A percentile compares a stretch with the other conserved stretches of the same genome.
Conservation (phyloP, 176 grass and related monocot genomes). For the Hordeum vulgare region DNA sequence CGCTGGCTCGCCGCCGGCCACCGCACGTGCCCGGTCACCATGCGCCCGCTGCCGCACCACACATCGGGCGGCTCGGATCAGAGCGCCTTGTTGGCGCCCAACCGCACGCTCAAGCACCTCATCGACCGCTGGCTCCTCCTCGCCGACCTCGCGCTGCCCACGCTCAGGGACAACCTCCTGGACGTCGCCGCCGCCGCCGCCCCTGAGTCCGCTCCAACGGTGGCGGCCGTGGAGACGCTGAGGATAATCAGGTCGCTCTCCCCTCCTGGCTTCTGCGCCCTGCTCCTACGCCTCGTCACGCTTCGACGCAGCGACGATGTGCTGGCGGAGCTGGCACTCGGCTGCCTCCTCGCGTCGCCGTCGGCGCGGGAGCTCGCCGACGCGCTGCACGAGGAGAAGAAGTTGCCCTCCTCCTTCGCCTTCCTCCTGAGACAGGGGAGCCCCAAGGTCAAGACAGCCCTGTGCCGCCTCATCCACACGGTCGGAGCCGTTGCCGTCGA, state of each 20-base stretch:
- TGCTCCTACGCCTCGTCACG: slow-evolving; percentile 17
- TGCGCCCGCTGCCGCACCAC: slow-evolving; percentile 12
- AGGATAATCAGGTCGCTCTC: slow-evolving; percentile 19
- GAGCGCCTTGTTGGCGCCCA: slow-evolving; percentile 5
- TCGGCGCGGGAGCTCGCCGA: neutral
- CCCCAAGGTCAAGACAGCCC: neutral
- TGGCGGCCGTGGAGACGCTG: slow-evolving; percentile 12
- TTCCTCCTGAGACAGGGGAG: neutral
- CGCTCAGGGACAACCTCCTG: slow-evolving; percentile 17
- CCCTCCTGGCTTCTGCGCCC: slow-evolving; percentile 28
- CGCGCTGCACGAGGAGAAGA: neutral
- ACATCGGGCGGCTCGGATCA: neutral
- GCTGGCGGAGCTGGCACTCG: slow-evolving; percentile 18
- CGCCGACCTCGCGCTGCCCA: neutral
- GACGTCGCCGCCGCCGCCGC: too few relatives aligned
- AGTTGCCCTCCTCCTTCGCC: neutral
- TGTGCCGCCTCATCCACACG: slow-evolving; percentile 18
- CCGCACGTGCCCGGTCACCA: slow-evolving; percentile 28
- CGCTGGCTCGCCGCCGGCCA: slow-evolving; percentile 28
- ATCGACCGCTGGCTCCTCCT: slow-evolving; percentile 19
- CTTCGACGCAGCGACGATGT: neutral
- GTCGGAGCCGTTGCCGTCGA: neutral
- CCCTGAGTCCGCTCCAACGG: neutral
- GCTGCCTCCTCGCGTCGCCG: slow-evolving; percentile 21
- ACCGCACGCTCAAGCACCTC: slow-evolving; percentile 29